Conservation (phyloP, 2,329 filamentous ascomycete species). For the Talaromyces sp. region DNA sequence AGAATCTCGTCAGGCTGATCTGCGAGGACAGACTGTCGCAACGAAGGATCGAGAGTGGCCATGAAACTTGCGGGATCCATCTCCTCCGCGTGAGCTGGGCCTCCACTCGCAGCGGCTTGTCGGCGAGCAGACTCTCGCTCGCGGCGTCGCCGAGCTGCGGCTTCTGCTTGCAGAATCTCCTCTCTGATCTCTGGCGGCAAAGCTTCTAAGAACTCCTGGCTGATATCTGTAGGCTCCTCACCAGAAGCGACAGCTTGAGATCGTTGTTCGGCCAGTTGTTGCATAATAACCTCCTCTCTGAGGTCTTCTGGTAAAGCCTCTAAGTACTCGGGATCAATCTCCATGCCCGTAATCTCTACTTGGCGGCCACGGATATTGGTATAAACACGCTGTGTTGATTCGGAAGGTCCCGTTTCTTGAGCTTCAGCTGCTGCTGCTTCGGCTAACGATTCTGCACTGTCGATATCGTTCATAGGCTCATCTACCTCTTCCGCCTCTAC, state of each 20-base stretch:
- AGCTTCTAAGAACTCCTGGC: slow-evolving; percentile 89
- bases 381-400: slow-evolving; percentile 58
- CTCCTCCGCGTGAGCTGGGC: slow-evolving; percentile 60
- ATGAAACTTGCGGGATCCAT: slow-evolving; percentile 94
- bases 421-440: slow-evolving; percentile 28
- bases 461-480: slow-evolving; percentile 72
- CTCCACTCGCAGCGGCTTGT: slow-evolving; percentile 50
- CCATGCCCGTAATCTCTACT: slow-evolving; percentile 87
- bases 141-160: slow-evolving; percentile 77
- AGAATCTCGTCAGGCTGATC: slow-evolving; percentile 88
- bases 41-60: slow-evolving; percentile 75
- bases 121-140: slow-evolving; percentile 77
- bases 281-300: slow-evolving; percentile 89
- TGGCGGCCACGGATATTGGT: slow-evolving; percentile 81
- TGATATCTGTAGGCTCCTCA: slow-evolving; percentile 63
- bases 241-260: slow-evolving; percentile 66
- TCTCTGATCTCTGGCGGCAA: slow-evolving; percentile 83
- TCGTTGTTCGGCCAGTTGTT: slow-evolving; percentile 77
- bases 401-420: slow-evolving; percentile 44
- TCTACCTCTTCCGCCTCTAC: slow-evolving; percentile 30
- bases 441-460: slow-evolving; percentile 44
- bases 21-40: slow-evolving; percentile 81
- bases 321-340: slow-evolving; percentile 90
- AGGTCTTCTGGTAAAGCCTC: slow-evolving; percentile 97
- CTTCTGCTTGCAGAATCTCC: slow-evolving; percentile 87